Evolutionary conservation across 1,284 basidiomycete genomes (phyloP), one percentile per base, ranked within the genome.

Genomic region (Golubevia pallescens): DNA sequence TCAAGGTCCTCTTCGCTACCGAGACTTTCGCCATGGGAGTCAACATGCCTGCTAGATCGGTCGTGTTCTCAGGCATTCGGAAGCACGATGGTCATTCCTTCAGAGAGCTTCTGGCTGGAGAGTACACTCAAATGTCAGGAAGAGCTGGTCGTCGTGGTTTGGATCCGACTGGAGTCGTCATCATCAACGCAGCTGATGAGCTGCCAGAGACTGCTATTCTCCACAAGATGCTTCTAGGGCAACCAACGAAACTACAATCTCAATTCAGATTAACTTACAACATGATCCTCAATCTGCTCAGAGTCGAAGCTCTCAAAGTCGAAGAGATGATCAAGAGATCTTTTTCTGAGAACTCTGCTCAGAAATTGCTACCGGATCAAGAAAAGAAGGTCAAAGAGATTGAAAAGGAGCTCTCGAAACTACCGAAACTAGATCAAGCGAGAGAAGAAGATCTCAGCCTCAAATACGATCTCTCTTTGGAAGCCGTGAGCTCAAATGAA

Each of bases 301-400:
- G 97, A 32, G 96, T 99, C 6, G 97, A 99, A 84, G 95, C 97
- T 1, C 88, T 99, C 42, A 90, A 92, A 71, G 97, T 99, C 6
- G 97, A 99, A 82, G 97, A 99, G 86, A 99, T 99, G 97, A 99
- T 99, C 86, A 99, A 99, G 86, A 90, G 97, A 48, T 95, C 93
- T 82, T 99, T 99, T 86, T 98, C 96, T 2, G 97, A 99, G 87
- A 99, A 99, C 80, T 92, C 95, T 0, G 92, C 95, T 0, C 97
- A 99, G 81, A 90, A 92, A 61, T 88, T 98, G 62, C 88, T 97
- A 20, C 97, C 97, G 0, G 94, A 97, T 65, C 94, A 98, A 73
- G 94, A 98, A 86, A 90, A 91, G 81, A 90, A 92, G 84, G 92
- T 98, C 19, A 14, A 16, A 16, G 34, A 95, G 93, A 90, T 90